These are phyloP conservation scores for Populus deltoides DNA, from an alignment of 345 rosid species.

Conservation along the genomic window DNA sequence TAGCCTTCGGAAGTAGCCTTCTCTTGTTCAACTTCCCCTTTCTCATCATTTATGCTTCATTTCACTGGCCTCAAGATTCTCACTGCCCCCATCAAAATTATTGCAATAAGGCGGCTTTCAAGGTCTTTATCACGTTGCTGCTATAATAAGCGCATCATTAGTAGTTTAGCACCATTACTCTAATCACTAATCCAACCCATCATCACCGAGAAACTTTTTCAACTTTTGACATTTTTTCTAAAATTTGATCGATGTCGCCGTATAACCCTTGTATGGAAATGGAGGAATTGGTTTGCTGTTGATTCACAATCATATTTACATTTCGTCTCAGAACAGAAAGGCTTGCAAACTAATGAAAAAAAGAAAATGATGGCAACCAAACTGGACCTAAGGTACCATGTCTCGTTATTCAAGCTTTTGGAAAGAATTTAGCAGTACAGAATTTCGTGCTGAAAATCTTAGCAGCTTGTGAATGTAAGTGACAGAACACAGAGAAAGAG, in stretches of 20 bases:
- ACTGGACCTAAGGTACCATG: no score
- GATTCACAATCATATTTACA: no score
- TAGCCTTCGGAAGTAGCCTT: slow-evolving; percentile 23
- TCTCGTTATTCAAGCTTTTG: no score
- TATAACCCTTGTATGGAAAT: neutral
- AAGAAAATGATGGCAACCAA: no score
- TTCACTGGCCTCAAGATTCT: neutral
- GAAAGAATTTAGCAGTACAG: no score
- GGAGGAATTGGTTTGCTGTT: neutral
- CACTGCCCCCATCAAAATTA: neutral
- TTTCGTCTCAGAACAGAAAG: no score
- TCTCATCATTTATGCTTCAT: neutral
- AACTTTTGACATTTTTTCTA: no score
- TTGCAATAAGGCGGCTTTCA: slow-evolving; percentile 33
- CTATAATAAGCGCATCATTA: slow-evolving; percentile 20
- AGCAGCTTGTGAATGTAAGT: neutral
- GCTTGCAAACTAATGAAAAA: no score
- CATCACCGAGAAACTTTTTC: neutral
- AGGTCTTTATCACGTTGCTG: slow-evolving; percentile 12
- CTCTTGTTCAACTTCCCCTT: neutral
- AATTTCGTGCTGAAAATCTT: neutral
- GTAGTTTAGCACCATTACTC: neutral
- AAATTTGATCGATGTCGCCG: neutral
- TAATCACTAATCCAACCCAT: neutral
- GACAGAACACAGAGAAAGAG: neutral